A percentile compares a stretch with the other conserved stretches of the same genome.
Conservation (phyloP, 1,284 basidiomycete genomes). For the Ustanciosporium gigantosporum region DNA sequence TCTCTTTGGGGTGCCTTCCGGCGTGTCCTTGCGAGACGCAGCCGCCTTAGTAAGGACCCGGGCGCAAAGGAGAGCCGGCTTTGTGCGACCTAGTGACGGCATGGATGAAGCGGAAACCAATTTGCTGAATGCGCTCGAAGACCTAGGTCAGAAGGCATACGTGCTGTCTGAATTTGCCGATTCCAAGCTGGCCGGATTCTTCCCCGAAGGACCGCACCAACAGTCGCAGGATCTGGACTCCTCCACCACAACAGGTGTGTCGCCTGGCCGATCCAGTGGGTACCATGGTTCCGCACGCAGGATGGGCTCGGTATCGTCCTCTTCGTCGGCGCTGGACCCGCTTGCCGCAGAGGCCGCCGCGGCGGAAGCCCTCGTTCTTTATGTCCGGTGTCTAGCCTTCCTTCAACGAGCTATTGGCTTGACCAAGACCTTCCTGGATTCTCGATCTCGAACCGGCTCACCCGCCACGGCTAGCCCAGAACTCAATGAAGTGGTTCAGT, state of each 20-base stretch:
- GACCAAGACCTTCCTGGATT: conserved; percentile 62
- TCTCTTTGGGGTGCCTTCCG: conserved; percentile 73
- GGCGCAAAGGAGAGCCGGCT: conserved; percentile 43
- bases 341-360: conserved; percentile 58
- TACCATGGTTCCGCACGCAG: conserved; percentile 11
- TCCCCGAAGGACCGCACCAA: conserved; percentile 65
- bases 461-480: conserved; percentile 62
- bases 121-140: conserved; percentile 76
- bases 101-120: conserved; percentile 68
- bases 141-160: conserved; percentile 91
- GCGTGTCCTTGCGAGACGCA: conserved; percentile 52
- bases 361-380: conserved; percentile 82
- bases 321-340: conserved; percentile 28
- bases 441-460: conserved; percentile 39
- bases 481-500: conserved; percentile 67
- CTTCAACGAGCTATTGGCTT: conserved; percentile 79
- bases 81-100: conserved; percentile 25
- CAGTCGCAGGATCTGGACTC: conserved; percentile 23
- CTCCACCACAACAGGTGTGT: conserved; percentile 13
- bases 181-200: conserved; percentile 75
- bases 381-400: conserved; percentile 89
- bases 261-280: conserved; percentile 16
- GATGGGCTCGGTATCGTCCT: conserved; percentile 25
- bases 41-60: conserved; percentile 53
- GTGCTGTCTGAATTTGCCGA: conserved; percentile 91